A percentile compares a stretch with the other conserved stretches of the same genome.
These are phyloP conservation scores for Xylaria nigripes DNA, from an alignment of 495 filamentous ascomycete genomes.

Conservation along the genomic window DNA sequence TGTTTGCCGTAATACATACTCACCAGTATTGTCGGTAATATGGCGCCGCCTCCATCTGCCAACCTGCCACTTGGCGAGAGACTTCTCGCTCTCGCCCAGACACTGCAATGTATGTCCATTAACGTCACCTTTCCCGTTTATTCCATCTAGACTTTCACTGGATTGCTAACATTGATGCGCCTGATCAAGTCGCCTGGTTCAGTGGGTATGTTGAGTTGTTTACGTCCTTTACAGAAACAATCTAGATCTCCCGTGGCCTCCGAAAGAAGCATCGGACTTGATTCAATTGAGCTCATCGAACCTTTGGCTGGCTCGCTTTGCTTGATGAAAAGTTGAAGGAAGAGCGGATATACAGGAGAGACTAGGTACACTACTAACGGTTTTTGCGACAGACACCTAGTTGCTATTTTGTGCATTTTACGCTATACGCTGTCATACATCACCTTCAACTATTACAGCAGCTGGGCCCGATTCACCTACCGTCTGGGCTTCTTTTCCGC, in stretches of 20 bases:
- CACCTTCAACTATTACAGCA: constrained; percentile 69
- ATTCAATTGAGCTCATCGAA: neutral
- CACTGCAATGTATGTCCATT: constrained; percentile 67
- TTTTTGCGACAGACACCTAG: constrained; percentile 56
- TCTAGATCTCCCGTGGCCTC: neutral
- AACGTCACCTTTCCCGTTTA: neutral
- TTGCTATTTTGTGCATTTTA: constrained; percentile 69
- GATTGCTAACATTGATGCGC: constrained; percentile 11
- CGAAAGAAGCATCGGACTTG: neutral
- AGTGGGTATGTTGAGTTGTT: constrained; percentile 57
- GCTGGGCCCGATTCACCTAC: constrained; percentile 71
- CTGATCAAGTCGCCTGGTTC: constrained; percentile 62
- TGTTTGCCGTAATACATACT: neutral
- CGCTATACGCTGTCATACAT: constrained; percentile 78
- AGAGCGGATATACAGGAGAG: neutral
- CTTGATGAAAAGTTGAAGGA: constrained; percentile 3
- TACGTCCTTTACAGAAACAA: neutral
- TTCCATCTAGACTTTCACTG: constrained; percentile 1
- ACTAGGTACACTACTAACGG: constrained; percentile 3
- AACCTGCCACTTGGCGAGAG: constrained; percentile 65
- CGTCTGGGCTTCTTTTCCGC: constrained; percentile 83
- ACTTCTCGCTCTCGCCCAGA: constrained; percentile 68
- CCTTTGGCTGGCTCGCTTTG: neutral
- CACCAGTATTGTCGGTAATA: constrained; percentile 29
- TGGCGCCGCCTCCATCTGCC: constrained; percentile 74